Evolutionary conservation across 495 filamentous ascomycete genomes (phyloP), one percentile per base, ranked within the genome.

Genomic region (Aspergillus conjunctus): DNA sequence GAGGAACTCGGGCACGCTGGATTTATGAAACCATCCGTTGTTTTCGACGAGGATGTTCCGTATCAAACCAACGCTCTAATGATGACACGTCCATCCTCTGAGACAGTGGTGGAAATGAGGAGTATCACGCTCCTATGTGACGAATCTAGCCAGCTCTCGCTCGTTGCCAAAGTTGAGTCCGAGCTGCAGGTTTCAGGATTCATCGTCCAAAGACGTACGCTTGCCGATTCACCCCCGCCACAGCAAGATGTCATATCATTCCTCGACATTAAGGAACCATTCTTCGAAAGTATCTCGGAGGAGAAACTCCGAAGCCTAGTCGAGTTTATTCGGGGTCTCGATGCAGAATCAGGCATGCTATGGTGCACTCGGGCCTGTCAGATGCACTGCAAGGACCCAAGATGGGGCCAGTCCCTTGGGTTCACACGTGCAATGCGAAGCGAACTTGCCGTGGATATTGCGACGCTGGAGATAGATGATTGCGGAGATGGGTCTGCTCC

Each of bases 31-130:
- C 63, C 69, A 0, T 58, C 66, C 0, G 58, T 72, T 5, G 65
- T 71, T 3, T 33, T 48, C 15, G 58, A 60, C 26, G 44, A 37
- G 17, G 26, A 34, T 14, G 48, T 63, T 3, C 75, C 76, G 14
- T 75, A 73, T 34, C 67, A 67, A 10, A 26, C 62, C n/a, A 68
- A 62, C 18, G 67, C 69, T 33, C 72, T 63, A 20, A 75, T 79
- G 21, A 22, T 48, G 7, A 22, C 44, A 18, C 20, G 17, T 21
- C 17, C 44, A 4, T 21, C 1, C 0, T 17, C 17, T 26, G 26
- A n/a, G 7, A 22, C 10, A 48, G n/a, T 21, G 8, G 44, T 17
- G 2, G 10, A 18, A 48, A 11, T 3, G 11, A 20, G 7, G 17
- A 21, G 10, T 10, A 22, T 48, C 20, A 48, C 44, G 10, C 20